Base-by-base conservation (phyloP, 2,329 filamentous ascomycete species). In the Nemania bipapillata region DNA sequence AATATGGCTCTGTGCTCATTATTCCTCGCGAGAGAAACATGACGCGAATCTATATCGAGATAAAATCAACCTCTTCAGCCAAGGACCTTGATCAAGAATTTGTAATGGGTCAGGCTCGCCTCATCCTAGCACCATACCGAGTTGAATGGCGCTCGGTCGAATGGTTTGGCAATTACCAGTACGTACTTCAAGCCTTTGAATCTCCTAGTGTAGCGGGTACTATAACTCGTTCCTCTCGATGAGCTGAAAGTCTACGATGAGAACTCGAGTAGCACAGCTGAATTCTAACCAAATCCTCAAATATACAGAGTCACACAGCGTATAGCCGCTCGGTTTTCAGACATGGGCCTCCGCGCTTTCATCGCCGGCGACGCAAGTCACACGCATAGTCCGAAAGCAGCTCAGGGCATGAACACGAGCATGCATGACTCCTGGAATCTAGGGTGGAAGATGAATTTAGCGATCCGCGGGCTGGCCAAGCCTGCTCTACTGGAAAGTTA, bases 1-100 rank as follows among this genome's bases (percentile, higher is more conserved):
- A 87, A 66, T 84, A 88, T 52, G 91, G 91, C 2, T 91, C 90
- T 0, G 88, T 92, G 53, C 83, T 93, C n/a, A 90, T 91, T 77
- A 90, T 92, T 61, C 91, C 91, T 4, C 86, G 91, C 45, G 91
- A 93, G 78, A 84, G 89, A 49, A 91, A 91, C 74, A 88, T 92
- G 86, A 92, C 90, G 0, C 86, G 91, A 53, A 83, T 88, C 74
- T 88, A 87, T 73, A 86, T 87, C 66, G 86, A 88, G 77, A 82
- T 87, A 63, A 87, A 87, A 77, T 80, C 83, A 15, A 74, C 77
- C 6, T 74, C 78, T 30, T 84, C 82, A 73, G 54, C 30, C 1
- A 80, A 80, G 64, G 79, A 80, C 58, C 77, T 85, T 42, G 83
- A 87, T 4, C 86, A 91, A 70, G 87, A 91, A 35, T 92, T 91